Base-by-base conservation (phyloP, 2,329 filamentous ascomycete genomes). In the Aspergillus puulaauensis region DNA sequence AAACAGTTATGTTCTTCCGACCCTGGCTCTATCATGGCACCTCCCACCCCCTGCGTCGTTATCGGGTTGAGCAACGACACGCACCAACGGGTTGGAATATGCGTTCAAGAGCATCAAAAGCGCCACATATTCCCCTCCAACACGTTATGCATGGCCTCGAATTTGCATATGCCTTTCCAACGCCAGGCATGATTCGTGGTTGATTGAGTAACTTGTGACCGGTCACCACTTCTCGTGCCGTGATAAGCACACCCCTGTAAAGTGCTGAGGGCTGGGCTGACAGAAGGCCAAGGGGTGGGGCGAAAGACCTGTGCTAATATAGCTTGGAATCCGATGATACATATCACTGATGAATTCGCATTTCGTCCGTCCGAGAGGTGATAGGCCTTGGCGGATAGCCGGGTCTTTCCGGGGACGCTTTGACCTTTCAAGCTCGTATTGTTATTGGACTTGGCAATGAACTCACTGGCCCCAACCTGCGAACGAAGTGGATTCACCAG, bases 401-500 rank as follows among this genome's bases (percentile, higher is more conserved):
- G 54, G 48, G 41, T 56, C 37, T 51, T 56, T 21, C 56, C 49
- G 55, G 53, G 12, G n/a, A 17, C 31, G 48, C 49, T 48, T 35
- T 52, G 48, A 17, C 50, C 56, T 12, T 33, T 19, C 31, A 27
- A 47, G 9, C 21, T 52, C 48, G 40, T 52, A 35, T 56, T 56
- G 21, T 41, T 46, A 56, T 47, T 56, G 33, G 48, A 14, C 48
- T 47, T 40, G 41, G 12, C 15, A 46, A 48, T 41, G 54, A 56
- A 56, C 48, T 24, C 41, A 48, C 33, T 52, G 44, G 23, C 40
- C 12, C 31, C n/a, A 47, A 47, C 19, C 54, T 56, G 54, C 54
- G 54, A 56, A 56, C 54, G 54, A 40, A 55, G 52, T 51, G 47
- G 54, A 40, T 27, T 31, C 27, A 12, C 19, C 39, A 56, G 40